Evolutionary conservation across 345 rosid species (phyloP).

Genomic region (Linum tenue): DNA sequence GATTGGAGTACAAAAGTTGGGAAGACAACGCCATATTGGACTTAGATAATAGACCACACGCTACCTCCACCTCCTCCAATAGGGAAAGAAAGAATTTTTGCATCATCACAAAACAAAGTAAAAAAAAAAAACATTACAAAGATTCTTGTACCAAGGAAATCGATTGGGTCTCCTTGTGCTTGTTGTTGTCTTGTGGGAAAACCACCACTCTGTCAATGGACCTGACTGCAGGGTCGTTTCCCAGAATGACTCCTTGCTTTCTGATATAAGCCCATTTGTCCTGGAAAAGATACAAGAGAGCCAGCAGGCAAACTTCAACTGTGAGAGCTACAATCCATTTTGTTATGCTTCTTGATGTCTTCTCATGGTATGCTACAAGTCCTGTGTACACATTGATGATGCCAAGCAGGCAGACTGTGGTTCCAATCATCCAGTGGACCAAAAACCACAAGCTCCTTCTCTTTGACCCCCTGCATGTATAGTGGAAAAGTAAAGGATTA

Average conservation of each 20-base stretch:
- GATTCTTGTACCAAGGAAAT: neutral
- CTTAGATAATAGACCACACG: too few species aligned
- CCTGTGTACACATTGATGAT: constrained; percentile 45
- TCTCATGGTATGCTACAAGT: constrained; percentile 41
- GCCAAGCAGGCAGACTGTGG: constrained; percentile 35
- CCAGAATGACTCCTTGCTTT: constrained; percentile 33
- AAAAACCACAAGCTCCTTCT: constrained; percentile 48
- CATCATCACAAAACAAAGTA: neutral
- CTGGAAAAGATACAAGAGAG: constrained; percentile 45
- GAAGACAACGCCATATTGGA: too few species aligned
- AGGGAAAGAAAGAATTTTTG: neutral
- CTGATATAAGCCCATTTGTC: constrained; percentile 49
- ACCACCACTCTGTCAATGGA: neutral
- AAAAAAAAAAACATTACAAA: too few species aligned
- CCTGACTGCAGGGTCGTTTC: neutral
- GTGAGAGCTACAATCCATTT: constrained; percentile 40
- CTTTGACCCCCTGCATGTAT: constrained; percentile 34
- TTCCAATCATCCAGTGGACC: constrained; percentile 51
- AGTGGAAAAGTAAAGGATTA: neutral
- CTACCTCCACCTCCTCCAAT: neutral
- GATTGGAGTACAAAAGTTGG: too few species aligned
- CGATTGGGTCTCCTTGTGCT: neutral
- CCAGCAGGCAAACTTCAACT: constrained; percentile 26
- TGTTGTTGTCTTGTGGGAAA: neutral
- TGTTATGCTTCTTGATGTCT: constrained; percentile 39